Base-by-base conservation (phyloP, 169 alveolate species). In the Theileria orientalis region DNA sequence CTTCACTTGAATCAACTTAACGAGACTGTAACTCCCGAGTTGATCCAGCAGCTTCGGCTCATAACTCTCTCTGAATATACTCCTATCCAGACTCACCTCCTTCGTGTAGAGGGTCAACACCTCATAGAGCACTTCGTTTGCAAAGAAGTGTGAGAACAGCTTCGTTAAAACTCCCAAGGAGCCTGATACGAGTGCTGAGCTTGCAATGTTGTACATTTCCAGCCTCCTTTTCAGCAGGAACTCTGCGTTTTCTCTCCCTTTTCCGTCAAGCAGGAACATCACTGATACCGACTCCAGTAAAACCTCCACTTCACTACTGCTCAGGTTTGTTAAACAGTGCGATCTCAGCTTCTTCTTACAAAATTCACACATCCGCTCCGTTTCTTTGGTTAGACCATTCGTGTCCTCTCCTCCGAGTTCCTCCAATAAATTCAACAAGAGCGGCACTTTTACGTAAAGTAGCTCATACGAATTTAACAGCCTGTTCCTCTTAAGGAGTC, bases 401-500 rank as follows among this genome's bases (percentile, higher is more conserved):
- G 35, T 44, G 11, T 41, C 42, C 40, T 60, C 69, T 13, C 46
- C 52, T 1, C 16, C 61, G 13, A 78, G 14, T n/a, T 63, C 60
- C 56, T 25, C 11, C 14, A 59, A 68, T 30, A 62, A 32, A 2
- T 52, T 35, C 16, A 71, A 40, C 23, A 78, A 37, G 9, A 47
- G 44, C 21, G 86, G 86, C 44, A 62, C 19, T 29, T 42, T 69
- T 29, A 61, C 60, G 16, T 21, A 19, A 27, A 78, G 69, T 51
- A 78, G 60, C 56, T 61, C 44, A 73, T 69, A 78, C 21, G 86
- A 78, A 67, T 35, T 42, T 14, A 78, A 59, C 23, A 78, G 32
- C 35, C 35, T 30, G 47, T 73, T 73, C 49, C 70, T 29, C 69
- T 78, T 78, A 11, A 78, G 60, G 19, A 78, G 69, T 37, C 80